Percentiles rank a stretch among this genome's conserved stretches.
Evolutionary conservation across 2,329 filamentous ascomycete genomes (phyloP).

Genomic region (Penicillium sp.): DNA sequence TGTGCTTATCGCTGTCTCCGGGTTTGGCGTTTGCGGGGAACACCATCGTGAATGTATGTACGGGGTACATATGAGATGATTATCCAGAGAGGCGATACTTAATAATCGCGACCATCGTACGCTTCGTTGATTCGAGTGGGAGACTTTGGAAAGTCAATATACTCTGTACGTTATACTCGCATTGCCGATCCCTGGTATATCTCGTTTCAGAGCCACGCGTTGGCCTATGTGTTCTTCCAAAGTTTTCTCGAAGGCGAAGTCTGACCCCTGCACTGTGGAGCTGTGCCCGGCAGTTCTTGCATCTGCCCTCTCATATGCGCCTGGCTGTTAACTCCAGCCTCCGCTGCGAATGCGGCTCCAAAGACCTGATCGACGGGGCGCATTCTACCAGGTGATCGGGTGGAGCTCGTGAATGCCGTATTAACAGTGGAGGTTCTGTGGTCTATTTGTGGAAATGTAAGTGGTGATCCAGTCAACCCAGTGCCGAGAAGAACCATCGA

Average conservation of each 20-base stretch:
- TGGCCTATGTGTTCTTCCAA: background rate
- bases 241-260: background rate
- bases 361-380: background rate
- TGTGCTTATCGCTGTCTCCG: background rate
- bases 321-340: background rate
- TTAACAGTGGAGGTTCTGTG: background rate
- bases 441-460: no score
- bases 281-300: background rate
- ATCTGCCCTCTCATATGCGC: background rate
- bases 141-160: background rate
- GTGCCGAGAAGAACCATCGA: background rate
- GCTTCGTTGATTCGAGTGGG: background rate
- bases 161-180: background rate
- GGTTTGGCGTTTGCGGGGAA: background rate
- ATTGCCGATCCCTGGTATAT: background rate
- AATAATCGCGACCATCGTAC: no score
- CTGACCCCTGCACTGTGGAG: background rate
- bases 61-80: no score
- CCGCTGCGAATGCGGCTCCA: background rate
- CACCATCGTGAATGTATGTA: background rate
- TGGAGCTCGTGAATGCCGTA: background rate
- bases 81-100: no score
- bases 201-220: background rate
- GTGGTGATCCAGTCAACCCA: no score
- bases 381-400: background rate